Percentiles rank a stretch among this genome's conserved stretches.
Evolutionary conservation across 108 stramenopile species (phyloP).

Genomic region (Ochromonas danica): DNA sequence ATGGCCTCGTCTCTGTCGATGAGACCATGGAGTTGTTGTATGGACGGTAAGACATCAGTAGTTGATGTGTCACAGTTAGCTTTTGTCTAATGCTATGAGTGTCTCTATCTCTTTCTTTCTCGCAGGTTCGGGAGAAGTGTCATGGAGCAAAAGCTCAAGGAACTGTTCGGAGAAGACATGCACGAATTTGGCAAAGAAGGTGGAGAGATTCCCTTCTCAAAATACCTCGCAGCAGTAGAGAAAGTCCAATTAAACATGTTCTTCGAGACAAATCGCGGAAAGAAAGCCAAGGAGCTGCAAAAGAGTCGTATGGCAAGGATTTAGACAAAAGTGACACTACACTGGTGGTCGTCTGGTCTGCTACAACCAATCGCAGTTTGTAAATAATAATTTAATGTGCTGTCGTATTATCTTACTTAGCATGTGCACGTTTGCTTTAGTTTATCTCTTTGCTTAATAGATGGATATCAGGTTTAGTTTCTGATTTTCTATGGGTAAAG

Average conservation of each 20-base stretch:
- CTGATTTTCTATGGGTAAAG: too few species aligned
- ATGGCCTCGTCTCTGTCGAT: slow-evolving; percentile 71
- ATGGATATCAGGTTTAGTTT: too few species aligned
- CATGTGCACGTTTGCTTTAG: too few species aligned
- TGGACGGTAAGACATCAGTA: slow-evolving; percentile 73
- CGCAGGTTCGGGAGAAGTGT: neutral
- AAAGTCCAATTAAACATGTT: slow-evolving; percentile 62
- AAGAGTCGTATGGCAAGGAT: too few species aligned
- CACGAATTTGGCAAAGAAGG: slow-evolving; percentile 68
- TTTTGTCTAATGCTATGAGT: slow-evolving; percentile 61
- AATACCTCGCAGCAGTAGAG: slow-evolving; percentile 66
- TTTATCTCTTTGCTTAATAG: too few species aligned
- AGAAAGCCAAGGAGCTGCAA: too few species aligned
- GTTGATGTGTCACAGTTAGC: slow-evolving; percentile 40
- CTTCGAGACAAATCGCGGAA: slow-evolving; percentile 53
- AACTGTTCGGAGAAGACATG: slow-evolving; percentile 59
- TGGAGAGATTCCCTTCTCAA: slow-evolving; percentile 67
- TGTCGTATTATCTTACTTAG: too few species aligned
- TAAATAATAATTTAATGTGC: too few species aligned
- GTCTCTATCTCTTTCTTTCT: slow-evolving; percentile 8
- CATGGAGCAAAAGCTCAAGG: slow-evolving; percentile 46
- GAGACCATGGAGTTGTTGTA: slow-evolving; percentile 88
- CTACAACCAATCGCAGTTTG: too few species aligned
- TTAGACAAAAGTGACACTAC: too few species aligned
- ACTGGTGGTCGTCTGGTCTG: too few species aligned